Percentiles rank a stretch among this genome's conserved stretches.
These are phyloP conservation scores for Nakazawaea molendinolei DNA, from an alignment of 805 yeast genomes.

Conservation along the genomic window DNA sequence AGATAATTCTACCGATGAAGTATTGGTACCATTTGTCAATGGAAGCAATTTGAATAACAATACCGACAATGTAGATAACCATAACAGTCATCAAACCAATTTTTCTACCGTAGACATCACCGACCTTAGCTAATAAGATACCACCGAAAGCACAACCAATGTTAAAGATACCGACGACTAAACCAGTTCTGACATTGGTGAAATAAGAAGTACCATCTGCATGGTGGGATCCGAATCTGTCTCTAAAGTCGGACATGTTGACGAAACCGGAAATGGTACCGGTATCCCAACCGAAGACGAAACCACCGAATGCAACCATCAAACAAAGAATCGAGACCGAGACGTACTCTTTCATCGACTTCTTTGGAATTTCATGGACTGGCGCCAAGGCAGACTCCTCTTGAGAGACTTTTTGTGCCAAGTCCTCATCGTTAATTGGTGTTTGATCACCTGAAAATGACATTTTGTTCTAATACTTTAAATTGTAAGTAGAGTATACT, in stretches of 20 bases:
- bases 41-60: constrained; percentile 54
- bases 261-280: constrained; percentile 73
- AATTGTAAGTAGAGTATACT: no score
- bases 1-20: constrained; percentile 52
- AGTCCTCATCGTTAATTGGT: constrained; percentile 8
- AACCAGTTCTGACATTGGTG: constrained; percentile 48
- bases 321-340: constrained; percentile 33
- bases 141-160: constrained; percentile 74
- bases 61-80: constrained; percentile 54
- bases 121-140: constrained; percentile 46
- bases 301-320: constrained; percentile 71
- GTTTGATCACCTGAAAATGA: constrained; percentile 11
- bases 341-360: constrained; percentile 19
- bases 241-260: constrained; percentile 50
- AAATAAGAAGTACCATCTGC: constrained; percentile 34
- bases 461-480: no score
- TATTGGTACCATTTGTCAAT: constrained; percentile 52
- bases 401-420: constrained; percentile 5
- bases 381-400: neutral
- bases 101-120: constrained; percentile 58
- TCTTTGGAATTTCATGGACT: constrained; percentile 16
- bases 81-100: constrained; percentile 45
- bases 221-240: constrained; percentile 42
- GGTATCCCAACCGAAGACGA: constrained; percentile 73
- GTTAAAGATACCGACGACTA: constrained; percentile 65